Evolutionary conservation across 352 stramenopile genomes (phyloP), one percentile per base, ranked within the genome.

Genomic region (Elongisporangium undulatum): DNA sequence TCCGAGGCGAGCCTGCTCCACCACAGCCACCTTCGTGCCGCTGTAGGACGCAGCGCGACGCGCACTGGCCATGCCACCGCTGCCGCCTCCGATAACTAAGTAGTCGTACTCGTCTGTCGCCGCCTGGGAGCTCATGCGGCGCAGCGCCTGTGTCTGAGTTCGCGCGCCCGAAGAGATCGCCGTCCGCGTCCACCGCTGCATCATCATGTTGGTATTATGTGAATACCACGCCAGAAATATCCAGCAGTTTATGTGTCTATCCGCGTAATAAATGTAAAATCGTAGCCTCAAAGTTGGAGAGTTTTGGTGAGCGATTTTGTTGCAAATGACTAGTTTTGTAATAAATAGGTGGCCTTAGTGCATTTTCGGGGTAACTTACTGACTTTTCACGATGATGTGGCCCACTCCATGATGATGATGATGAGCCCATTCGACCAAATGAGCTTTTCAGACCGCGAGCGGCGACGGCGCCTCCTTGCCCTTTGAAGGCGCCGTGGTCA

Each of bases 11-110:
- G 70, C 71, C n/a, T 85, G 78, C 74, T 99, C 97, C 22, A 99
- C 82, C 16, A 99, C 78, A 3, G 92, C 95, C 20, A 99, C 97
- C 66, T 97, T 98, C 83, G 76, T 99, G 87, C 54, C 72, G 53
- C 61, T 62, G 64, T 84, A 87, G 23, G 67, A 73, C 20, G 94
- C 95, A 12, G 96, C 91, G 61, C 95, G 87, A 34, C 94, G 86
- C 17, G 97, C 93, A 52, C 82, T 97, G 21, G 95, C 90, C 62
- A 99, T 94, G 55, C 96, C 97, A 17, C 92, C 92, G 61, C 85
- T 96, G 22, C 94, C 94, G 50, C 77, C 94, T 24, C 92, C 92
- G 52, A 98, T 96, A 15, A 98, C 92, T 7, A 98, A 61, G 41
- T 95, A 94, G 72, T 98, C 94, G 64, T 86, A 87, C 52, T 71